Base-by-base conservation (phyloP, 257 asterid genomes). In the Nicotiana paniculata region DNA sequence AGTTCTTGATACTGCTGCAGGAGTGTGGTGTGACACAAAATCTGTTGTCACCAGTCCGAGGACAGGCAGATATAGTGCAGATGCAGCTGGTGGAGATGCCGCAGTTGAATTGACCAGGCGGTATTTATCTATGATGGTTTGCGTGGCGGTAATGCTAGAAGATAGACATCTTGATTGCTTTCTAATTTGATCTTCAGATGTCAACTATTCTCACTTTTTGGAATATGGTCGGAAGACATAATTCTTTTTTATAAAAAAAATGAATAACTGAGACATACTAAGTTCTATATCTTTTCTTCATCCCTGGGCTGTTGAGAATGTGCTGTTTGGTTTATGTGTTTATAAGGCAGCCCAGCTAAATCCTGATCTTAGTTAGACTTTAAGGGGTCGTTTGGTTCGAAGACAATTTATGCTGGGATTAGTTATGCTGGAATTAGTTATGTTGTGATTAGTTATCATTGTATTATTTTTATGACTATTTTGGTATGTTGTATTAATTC, bases 1-100 rank as follows among this genome's bases (percentile, higher is more conserved):
- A 96, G 98, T 96, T 84, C 86, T 96, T 94, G 99, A 96, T 86
- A 94, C 99, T 46, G 99, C 99, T 65, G 99, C 99, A 63, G 99
- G 99, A 84, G 98, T 96, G 37, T 94, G 99, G 99, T 96, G 98
- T 55, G 99, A 96, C 89, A 93, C 95, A 5, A 96, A 93, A 84
- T 96, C 98, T 83, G 98, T 96, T 77, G 98, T 96, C 84, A 96
- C 98, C 28, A 94, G 90, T 86, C 98, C 99, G 18, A 91, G 99
- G 89, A 93, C 98, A 82, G 99, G 99, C 78, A 90, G 92, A 84
- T 96, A 90, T 86, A 96, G 99, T 88, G 99, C 98, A 37, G 99
- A 96, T 89, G 98, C 98, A 87, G 99, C 99, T 81, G 99, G 98
- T 53, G 99, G 99, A 35, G 99, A 96, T 88, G 98, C 99, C 9